Evolutionary conservation across 768 basidiomycete genomes (phyloP).

Genomic region (Russula emetica): DNA sequence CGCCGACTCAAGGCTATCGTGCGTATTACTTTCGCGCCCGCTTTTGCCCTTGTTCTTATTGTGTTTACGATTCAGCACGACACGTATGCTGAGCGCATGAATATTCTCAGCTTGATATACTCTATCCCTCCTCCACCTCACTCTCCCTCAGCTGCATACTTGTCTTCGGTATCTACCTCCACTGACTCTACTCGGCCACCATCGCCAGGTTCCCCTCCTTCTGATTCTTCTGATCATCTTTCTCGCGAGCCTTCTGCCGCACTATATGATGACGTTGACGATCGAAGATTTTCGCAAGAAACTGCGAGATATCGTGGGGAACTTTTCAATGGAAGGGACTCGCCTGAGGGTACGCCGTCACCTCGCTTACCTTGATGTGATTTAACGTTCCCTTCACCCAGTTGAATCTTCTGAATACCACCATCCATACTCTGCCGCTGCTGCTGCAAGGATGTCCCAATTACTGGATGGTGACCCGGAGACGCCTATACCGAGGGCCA

Average conservation of each 20-base stretch:
- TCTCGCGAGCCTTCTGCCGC: constrained; percentile 33
- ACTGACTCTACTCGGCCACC: constrained; percentile 50
- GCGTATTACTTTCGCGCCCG: constrained; percentile 37
- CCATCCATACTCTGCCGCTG: constrained; percentile 31
- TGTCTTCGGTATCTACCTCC: constrained; percentile 42
- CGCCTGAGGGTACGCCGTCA: constrained; percentile 15
- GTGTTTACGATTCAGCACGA: constrained; percentile 59
- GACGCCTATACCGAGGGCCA: constrained; percentile 17
- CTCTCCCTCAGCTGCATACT: constrained; percentile 51
- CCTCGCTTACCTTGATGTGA: background rate
- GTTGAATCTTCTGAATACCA: constrained; percentile 17
- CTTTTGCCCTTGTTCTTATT: background rate
- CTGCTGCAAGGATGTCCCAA: constrained; percentile 20
- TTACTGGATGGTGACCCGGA: constrained; percentile 19
- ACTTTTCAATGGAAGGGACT: constrained; percentile 12
- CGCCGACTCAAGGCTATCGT: constrained; percentile 83
- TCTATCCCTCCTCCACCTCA: constrained; percentile 75
- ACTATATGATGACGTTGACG: constrained; percentile 27
- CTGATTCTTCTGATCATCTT: constrained; percentile 45
- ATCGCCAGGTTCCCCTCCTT: constrained; percentile 50
- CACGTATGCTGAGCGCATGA: constrained; percentile 92
- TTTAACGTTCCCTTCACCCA: background rate
- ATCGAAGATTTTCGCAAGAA: constrained; percentile 26
- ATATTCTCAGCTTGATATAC: constrained; percentile 85
- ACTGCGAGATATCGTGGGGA: constrained; percentile 29